These are phyloP conservation scores for Dimocarpus longan DNA, from an alignment of 345 rosid species.

Conservation along the genomic window DNA sequence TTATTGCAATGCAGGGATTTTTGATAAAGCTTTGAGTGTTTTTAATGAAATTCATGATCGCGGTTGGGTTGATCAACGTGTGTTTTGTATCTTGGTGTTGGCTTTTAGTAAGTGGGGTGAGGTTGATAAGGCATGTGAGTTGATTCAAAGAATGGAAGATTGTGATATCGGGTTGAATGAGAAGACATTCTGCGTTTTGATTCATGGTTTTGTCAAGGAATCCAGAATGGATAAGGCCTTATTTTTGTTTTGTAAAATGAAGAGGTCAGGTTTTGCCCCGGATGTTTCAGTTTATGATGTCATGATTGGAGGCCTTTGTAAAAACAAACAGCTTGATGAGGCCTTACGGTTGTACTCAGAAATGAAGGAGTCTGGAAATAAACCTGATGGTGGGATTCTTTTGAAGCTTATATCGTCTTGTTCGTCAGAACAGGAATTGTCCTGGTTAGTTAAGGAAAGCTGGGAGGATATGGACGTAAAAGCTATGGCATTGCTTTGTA, in stretches of 20 bases:
- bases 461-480: constrained; percentile 48
- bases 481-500: constrained; percentile 51
- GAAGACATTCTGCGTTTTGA: constrained; percentile 67
- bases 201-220: constrained; percentile 75
- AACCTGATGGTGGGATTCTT: constrained; percentile 61
- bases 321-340: constrained; percentile 49
- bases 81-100: constrained; percentile 57
- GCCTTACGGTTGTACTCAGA: constrained; percentile 61
- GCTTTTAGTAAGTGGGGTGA: constrained; percentile 70
- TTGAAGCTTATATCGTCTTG: constrained; percentile 60
- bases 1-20: constrained; percentile 59
- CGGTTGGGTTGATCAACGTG: constrained; percentile 73
- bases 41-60: constrained; percentile 54
- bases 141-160: constrained; percentile 69
- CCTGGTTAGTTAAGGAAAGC: constrained; percentile 39
- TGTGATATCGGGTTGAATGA: constrained; percentile 54
- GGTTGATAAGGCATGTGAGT: constrained; percentile 72
- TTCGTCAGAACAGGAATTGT: constrained; percentile 50
- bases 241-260: constrained; percentile 61
- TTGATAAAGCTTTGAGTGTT: constrained; percentile 54
- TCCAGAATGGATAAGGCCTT: constrained; percentile 67
- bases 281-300: constrained; percentile 67
- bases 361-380: constrained; percentile 53
- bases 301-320: constrained; percentile 68
- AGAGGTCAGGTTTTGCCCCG: constrained; percentile 51